Evolutionary conservation across 371 early-diverging fungal species (phyloP).

Genomic region (Entomophthora muscae): DNA sequence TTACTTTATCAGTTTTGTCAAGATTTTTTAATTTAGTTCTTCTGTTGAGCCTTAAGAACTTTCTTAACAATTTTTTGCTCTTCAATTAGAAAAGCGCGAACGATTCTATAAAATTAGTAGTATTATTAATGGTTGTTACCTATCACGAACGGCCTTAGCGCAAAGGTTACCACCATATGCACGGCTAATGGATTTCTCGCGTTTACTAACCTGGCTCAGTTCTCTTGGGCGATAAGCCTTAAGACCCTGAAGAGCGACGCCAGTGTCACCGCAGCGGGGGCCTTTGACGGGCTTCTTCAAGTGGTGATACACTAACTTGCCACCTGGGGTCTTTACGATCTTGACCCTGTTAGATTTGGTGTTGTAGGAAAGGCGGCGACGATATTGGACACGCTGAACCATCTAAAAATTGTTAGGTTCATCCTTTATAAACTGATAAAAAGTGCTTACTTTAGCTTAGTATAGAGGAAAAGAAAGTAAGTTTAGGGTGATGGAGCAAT

Average conservation of each 20-base stretch:
- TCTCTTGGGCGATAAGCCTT: conserved; percentile 84
- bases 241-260: conserved; percentile 72
- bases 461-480: too few relatives aligned
- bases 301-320: conserved; percentile 79
- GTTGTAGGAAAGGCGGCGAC: conserved; percentile 96
- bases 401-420: too few relatives aligned
- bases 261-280: conserved; percentile 96
- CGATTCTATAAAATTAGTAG: conserved; percentile 35
- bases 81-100: conserved; percentile 97
- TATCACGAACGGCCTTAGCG: conserved; percentile 79
- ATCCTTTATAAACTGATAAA: too few relatives aligned
- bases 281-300: conserved; percentile 82
- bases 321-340: conserved; percentile 96
- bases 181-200: conserved; percentile 84
- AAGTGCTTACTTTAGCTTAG: too few relatives aligned
- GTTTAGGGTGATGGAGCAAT: too few relatives aligned
- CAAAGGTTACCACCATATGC: conserved; percentile 96
- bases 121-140: conserved; percentile 16
- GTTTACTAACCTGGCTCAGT: conserved; percentile 78
- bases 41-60: conserved; percentile 70
- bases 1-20: too few relatives aligned
- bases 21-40: conserved; percentile 11
- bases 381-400: conserved; percentile 92
- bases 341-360: conserved; percentile 93
- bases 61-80: conserved; percentile 99